These are phyloP conservation scores for Knufia petricola DNA, from an alignment of 2,329 filamentous ascomycete genomes.

Conservation along the genomic window DNA sequence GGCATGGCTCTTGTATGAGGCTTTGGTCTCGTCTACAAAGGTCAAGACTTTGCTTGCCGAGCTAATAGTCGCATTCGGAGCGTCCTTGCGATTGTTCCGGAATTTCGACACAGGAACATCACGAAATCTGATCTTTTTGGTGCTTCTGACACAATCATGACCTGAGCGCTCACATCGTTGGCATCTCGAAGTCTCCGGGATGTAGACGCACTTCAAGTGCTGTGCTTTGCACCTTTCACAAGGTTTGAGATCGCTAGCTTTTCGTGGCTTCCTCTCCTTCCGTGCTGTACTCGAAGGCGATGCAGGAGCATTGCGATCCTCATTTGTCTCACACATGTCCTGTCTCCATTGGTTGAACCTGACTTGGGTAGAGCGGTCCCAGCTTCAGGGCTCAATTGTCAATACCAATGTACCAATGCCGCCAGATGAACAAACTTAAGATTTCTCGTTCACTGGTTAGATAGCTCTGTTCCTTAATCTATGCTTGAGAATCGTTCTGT, in stretches of 20 bases:
- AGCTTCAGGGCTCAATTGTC: no score
- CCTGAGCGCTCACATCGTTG: conserved; percentile 1
- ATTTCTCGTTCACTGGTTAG: background rate
- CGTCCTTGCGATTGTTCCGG: background rate
- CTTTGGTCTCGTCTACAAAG: background rate
- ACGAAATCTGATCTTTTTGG: conserved; percentile 8
- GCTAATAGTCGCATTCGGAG: background rate
- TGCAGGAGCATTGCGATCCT: background rate
- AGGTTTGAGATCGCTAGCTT: background rate
- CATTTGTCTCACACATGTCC: background rate
- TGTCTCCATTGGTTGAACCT: background rate
- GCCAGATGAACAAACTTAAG: background rate
- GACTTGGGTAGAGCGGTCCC: no score
- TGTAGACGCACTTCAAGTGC: conserved; percentile 7
- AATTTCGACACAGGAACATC: conserved; percentile 6
- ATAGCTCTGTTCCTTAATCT: background rate
- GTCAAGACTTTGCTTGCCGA: background rate
- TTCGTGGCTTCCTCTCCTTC: background rate
- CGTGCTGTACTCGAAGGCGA: background rate
- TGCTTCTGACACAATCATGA: background rate
- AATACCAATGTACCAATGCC: no score
- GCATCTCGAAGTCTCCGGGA: background rate
- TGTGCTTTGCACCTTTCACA: conserved; percentile 5
- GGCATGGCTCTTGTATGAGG: background rate
- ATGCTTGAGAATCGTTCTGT: no score